Base-by-base conservation (phyloP, 2,329 filamentous ascomycete genomes). In the Aspergillus flavus region DNA sequence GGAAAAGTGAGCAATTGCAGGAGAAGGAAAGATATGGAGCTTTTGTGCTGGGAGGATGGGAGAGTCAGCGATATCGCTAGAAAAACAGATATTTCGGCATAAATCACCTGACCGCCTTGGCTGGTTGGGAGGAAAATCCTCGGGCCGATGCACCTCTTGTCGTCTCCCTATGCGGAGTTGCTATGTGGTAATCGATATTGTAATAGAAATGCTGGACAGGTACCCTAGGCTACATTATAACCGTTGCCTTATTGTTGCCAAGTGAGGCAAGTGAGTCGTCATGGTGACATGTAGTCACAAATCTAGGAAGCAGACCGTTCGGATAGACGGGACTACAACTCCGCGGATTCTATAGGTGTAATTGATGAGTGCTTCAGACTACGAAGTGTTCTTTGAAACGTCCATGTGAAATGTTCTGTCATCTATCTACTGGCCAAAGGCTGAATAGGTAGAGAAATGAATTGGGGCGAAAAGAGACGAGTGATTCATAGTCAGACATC, bases 1-100 rank as follows among this genome's bases (percentile, higher is more conserved):
- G 39, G 48, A 43, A 63, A 36, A 57, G 62, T 56, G 36, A 52
- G 54, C 48, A 57, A 61, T 54, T 59, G 41, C 26, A 50, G 34
- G 16, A 23, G 39, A 48, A 28, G 52, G 57, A 55, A 23, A 6
- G 23, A 39, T 55, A 36, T 39, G 21, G 36, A 55, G 52, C 52
- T 55, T 32, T 39, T 21, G 19, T 16, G n/a, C 52, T 39, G n/a
- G 23, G 52, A 54, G 21, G 52, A 54, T 54, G 52, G 32, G 52
- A 41, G 26, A 54, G 26, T 34, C 19, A 7, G 19, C 34, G 52
- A 16, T 55, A 39, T 55, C n/a, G 11, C 30, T 26, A 39, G n/a
- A 54, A 54, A 54, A 55, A 36, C 52, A 55, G 52, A 55, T 55
- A 55, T 55, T 55, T 55, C 34, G 52, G 52, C 14, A 26, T 55